Base-by-base conservation (phyloP, 257 asterid species). In the Capsicum pubescens region DNA sequence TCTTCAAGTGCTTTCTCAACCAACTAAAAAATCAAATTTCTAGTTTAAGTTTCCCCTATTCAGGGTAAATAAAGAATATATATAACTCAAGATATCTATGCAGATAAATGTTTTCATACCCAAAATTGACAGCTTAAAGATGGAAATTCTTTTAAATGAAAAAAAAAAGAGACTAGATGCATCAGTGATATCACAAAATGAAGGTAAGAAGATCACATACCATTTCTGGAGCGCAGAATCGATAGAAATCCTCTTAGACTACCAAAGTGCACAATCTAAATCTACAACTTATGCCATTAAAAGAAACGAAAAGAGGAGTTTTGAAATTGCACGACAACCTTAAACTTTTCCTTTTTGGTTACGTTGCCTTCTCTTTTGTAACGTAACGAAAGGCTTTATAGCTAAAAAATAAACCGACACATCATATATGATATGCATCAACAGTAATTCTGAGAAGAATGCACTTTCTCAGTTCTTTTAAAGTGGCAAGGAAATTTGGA, bases 1-100 rank as follows among this genome's bases (percentile, higher is more conserved):
- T 88, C 98, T 87, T 93, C 94, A 59, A 96, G 97, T 80, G 92
- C 95, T 84, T 86, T 89, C 87, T 93, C 98, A 84, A 94, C 89
- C 87, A 92, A 87, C 99, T 96, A 85, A 56, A 72, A 88, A 83
- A 74, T 83, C 64, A 87, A 60, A 86, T 26, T 87, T 87, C 81
- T 63, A 61, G 52, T 56, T 9, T 83, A 85, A 83, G 69, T 86
- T 79, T 74, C 55, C 79, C n/a, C 82, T 55, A 59, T n/a, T 60
- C 71, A 67, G 85, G 71, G 81, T 76, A 76, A 52, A 76, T 50
- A 26, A 21, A 21, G 46, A 26, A 76, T 4, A 48, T 48, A 19
- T 48, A 19, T 7, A 48, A 74, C 19, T 7, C 46, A 10, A 50
- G 63, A 76, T 13, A 76, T 21, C 44, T 76, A 76, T 3, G 63